Conservation (phyloP, 2,329 filamentous ascomycete species). For the Lasiodiplodia sp. region DNA sequence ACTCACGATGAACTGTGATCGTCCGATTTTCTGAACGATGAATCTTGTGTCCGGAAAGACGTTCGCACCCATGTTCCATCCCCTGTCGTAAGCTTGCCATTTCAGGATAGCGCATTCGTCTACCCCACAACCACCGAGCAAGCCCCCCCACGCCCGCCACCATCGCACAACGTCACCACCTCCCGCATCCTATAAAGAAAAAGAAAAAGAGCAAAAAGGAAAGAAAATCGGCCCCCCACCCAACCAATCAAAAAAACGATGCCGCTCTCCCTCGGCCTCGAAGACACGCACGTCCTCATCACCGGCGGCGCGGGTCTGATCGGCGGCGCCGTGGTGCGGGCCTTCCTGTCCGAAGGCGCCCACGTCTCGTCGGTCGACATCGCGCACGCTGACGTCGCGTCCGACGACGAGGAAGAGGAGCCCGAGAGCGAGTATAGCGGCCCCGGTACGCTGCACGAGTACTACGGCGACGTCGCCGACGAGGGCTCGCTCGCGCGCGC, state of each 20-base stretch:
- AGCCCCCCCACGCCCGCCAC: background rate
- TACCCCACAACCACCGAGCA: background rate
- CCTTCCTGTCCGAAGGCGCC: slow-evolving; percentile 49
- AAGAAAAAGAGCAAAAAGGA: too few species aligned
- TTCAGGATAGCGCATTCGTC: background rate
- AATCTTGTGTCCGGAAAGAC: background rate
- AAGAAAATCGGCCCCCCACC: background rate
- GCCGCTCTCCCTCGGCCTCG: slow-evolving; percentile 44
- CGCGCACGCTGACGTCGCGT: slow-evolving; percentile 20
- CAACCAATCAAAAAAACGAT: slow-evolving; percentile 5
- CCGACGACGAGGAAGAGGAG: background rate
- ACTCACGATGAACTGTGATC: background rate
- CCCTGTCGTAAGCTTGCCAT: slow-evolving; percentile 15
- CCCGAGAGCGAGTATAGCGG: background rate
- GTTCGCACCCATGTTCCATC: background rate
- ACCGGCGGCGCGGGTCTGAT: slow-evolving; percentile 59
- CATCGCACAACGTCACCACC: background rate
- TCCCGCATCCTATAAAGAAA: background rate
- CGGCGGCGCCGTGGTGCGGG: slow-evolving; percentile 50
- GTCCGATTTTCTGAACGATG: background rate
- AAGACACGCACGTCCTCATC: slow-evolving; percentile 47
- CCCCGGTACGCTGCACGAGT: slow-evolving; percentile 28
- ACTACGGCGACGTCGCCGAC: slow-evolving; percentile 46
- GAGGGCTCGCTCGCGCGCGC: slow-evolving; percentile 44
- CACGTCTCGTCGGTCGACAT: slow-evolving; percentile 51